Evolutionary conservation across 345 rosid genomes (phyloP).

Genomic region (Cardamine chenopodiifolia): DNA sequence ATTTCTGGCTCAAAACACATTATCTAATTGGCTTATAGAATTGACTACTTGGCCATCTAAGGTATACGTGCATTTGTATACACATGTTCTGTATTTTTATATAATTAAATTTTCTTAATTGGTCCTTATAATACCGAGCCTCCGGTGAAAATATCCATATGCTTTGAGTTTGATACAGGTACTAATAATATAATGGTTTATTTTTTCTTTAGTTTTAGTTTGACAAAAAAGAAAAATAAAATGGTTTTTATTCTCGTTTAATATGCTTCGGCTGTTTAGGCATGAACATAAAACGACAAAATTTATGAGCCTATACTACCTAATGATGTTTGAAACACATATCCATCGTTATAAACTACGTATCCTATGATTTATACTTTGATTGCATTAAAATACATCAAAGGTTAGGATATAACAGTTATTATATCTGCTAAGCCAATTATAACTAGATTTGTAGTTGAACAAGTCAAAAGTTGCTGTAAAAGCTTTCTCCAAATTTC

Average conservation of each 20-base stretch:
- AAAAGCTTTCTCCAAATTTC: conserved; percentile 17
- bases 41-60: background rate
- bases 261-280: conserved; percentile 3
- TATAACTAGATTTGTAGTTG: conserved; percentile 8
- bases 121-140: background rate
- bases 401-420: background rate
- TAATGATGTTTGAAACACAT: conserved; percentile 9
- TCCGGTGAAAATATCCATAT: conserved; percentile 1
- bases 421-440: conserved; percentile 4
- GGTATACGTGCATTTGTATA: background rate
- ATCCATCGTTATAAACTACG: conserved; percentile 12
- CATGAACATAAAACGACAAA: conserved; percentile 35
- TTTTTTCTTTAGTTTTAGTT: background rate
- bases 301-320: background rate
- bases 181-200: background rate
- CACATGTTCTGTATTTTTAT: background rate
- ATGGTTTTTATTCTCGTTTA: conserved; percentile 4
- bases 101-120: background rate
- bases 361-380: background rate
- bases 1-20: conserved; percentile 9
- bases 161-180: conserved; percentile 6
- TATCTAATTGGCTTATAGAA: background rate
- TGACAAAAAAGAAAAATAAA: background rate
- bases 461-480: conserved; percentile 30
- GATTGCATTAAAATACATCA: conserved; percentile 17